phyloP scores from a whole-genome alignment of 139 green algal genomes.

The Eudorina sp. region DNA sequence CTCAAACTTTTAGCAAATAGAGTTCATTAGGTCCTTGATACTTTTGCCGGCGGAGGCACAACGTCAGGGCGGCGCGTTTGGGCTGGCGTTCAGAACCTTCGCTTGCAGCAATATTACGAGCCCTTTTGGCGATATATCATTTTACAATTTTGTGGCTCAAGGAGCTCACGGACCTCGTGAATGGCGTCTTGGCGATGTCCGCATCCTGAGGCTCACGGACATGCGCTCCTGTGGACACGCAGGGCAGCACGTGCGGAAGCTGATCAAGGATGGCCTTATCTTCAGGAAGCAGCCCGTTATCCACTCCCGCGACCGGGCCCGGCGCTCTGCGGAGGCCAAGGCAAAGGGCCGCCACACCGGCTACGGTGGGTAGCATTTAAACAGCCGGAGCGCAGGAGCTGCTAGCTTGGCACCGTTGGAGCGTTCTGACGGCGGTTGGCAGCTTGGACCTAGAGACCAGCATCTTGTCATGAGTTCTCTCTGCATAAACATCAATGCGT shows the following conservation, averaged over 20 bases:
- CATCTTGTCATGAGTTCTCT: no score
- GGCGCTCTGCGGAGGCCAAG: slow-evolving; percentile 92
- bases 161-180: background rate
- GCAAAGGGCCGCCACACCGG: slow-evolving; percentile 97
- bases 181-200: background rate
- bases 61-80: slow-evolving; percentile 33
- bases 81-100: background rate
- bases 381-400: no score
- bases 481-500: no score
- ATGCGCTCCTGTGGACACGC: slow-evolving; percentile 28
- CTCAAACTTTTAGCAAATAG: no score
- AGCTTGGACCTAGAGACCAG: no score
- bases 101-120: background rate
- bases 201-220: background rate
- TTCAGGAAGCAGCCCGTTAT: slow-evolving; percentile 98
- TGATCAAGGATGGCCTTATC: slow-evolving; percentile 99
- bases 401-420: no score
- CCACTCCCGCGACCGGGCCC: slow-evolving; percentile 94
- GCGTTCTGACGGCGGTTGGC: no score
- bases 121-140: background rate
- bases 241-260: slow-evolving; percentile 99
- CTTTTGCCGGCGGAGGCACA: background rate
- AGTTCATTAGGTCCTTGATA: no score
- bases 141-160: background rate
- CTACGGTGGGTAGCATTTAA: slow-evolving; percentile 94